Evolutionary conservation across 768 basidiomycete species (phyloP).

Genomic region (Pleurotus tuoliensis): DNA sequence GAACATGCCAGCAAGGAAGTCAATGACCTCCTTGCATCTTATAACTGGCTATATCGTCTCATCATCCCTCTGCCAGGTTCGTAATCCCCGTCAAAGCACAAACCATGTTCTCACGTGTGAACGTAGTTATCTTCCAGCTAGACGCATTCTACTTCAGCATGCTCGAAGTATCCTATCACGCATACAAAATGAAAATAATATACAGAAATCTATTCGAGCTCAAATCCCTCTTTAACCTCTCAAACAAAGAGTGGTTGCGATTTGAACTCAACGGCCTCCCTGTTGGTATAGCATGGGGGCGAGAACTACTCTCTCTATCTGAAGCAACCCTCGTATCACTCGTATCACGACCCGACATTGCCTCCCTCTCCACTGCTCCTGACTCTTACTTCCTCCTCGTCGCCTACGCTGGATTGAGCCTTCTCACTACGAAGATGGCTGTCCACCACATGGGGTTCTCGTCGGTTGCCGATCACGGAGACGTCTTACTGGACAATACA

Average conservation of each 20-base stretch:
- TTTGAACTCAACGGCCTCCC: slow-evolving; percentile 30
- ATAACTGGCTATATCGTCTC: slow-evolving; percentile 33
- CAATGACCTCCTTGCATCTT: slow-evolving; percentile 22
- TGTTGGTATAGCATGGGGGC: slow-evolving; percentile 31
- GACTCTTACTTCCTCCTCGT: slow-evolving; percentile 28
- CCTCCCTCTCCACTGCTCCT: slow-evolving; percentile 33
- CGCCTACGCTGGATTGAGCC: slow-evolving; percentile 37
- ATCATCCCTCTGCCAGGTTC: slow-evolving; percentile 34
- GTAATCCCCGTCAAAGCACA: slow-evolving; percentile 12
- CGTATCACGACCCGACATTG: slow-evolving; percentile 27
- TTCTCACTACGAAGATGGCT: slow-evolving; percentile 40
- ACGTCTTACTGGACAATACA: slow-evolving; percentile 28
- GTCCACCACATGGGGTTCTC: slow-evolving; percentile 28
- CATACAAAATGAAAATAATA: slow-evolving; percentile 33
- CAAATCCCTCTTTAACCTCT: slow-evolving; percentile 17
- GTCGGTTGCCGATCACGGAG: slow-evolving; percentile 32
- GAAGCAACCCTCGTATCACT: slow-evolving; percentile 30
- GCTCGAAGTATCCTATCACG: slow-evolving; percentile 35
- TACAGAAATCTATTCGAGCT: slow-evolving; percentile 29
- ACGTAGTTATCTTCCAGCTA: slow-evolving; percentile 35
- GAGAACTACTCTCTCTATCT: slow-evolving; percentile 31
- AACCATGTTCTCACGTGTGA: slow-evolving; percentile 4
- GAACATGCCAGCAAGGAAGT: slow-evolving; percentile 30
- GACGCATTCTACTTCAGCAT: slow-evolving; percentile 41
- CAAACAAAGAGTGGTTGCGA: slow-evolving; percentile 24